Base-by-base conservation (phyloP, 164 flowering plant species). In the Houttuynia cordata region DNA sequence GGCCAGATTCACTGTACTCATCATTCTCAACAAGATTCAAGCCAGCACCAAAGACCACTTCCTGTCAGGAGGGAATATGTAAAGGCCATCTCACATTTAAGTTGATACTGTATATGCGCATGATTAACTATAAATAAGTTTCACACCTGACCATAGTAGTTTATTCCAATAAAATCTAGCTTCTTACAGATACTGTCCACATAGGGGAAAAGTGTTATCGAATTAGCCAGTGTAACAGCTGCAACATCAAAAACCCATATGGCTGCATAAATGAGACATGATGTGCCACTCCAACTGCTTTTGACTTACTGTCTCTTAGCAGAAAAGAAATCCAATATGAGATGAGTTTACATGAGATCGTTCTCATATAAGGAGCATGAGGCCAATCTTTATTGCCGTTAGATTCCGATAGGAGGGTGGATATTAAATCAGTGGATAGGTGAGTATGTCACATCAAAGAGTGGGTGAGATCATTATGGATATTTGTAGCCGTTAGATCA, bases 1-100 rank as follows among this genome's bases (percentile, higher is more conserved):
- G 92, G 3, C 98, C 98, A 62, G 98, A 90, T 80, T 93, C 97
- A 77, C 98, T 90, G 66, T 93, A 93, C 59, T 93, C 98, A 69
- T 87, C 97, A 22, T 74, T 76, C 64, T 83, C 88, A 13, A 81
- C 89, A 21, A 88, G 90, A 75, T 87, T 89, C 72, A 93, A 58
- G 63, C 97, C 96, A 69, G 87, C 68, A 55, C 97, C 94, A 61
- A 59, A 76, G n/a, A 84, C 58, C 55, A 83, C 86, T 82, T 93
- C 98, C 96, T 92, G 77, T 24, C 55, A 66, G 39, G n/a, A 30
- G 60, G 62, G 58, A 49, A 40, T 57, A 63, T 22, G 15, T 63
- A 40, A 62, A 25, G 17, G 56, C 14, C 20, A 18, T 59, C 15
- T 22, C 1, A 50, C 1, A 47, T 15, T 42, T 51, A 9, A 1